Conservation (phyloP, 352 stramenopile genomes). For the Pythium aquatile region DNA sequence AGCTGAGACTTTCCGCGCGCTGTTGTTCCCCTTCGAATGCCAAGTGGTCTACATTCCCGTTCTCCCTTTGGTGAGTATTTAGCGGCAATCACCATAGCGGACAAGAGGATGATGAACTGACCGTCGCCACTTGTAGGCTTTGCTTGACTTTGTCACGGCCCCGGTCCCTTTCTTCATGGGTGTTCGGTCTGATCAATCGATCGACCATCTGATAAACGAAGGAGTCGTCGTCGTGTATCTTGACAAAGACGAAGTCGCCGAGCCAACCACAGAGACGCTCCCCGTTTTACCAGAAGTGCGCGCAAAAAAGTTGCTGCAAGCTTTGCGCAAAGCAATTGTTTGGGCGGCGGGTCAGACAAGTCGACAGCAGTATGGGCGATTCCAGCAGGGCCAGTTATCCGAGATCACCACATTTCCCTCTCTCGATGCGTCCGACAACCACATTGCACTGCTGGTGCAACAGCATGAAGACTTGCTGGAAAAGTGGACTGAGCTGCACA, state of each 20-base stretch:
- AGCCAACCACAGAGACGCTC: slow-evolving; percentile 43
- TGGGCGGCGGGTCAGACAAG: slow-evolving; percentile 44
- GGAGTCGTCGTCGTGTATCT: slow-evolving; percentile 71
- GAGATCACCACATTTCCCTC: slow-evolving; percentile 26
- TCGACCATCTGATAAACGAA: slow-evolving; percentile 43
- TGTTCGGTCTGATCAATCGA: slow-evolving; percentile 40
- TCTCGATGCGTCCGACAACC: slow-evolving; percentile 25
- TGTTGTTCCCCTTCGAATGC: slow-evolving; percentile 65
- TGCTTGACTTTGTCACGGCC: slow-evolving; percentile 70
- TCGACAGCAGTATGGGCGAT: slow-evolving; percentile 26
- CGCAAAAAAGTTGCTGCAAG: slow-evolving; percentile 56
- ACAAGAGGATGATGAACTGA: background rate
- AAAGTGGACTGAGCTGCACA: slow-evolving; percentile 59
- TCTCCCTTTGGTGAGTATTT: slow-evolving; percentile 44
- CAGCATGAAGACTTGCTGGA: slow-evolving; percentile 52
- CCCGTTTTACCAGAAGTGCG: slow-evolving; percentile 56
- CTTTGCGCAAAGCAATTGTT: slow-evolving; percentile 42
- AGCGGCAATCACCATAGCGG: background rate
- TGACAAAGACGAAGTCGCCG: slow-evolving; percentile 55
- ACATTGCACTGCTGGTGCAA: slow-evolving; percentile 29
- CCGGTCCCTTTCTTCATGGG: slow-evolving; percentile 83
- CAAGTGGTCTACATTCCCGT: slow-evolving; percentile 80
- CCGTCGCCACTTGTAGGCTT: slow-evolving; percentile 28
- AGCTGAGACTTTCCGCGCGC: slow-evolving; percentile 56
- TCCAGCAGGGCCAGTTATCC: slow-evolving; percentile 24